Evolutionary conservation across 768 basidiomycete genomes (phyloP), one percentile per base, ranked within the genome.

Genomic region (Serendipita sp.): DNA sequence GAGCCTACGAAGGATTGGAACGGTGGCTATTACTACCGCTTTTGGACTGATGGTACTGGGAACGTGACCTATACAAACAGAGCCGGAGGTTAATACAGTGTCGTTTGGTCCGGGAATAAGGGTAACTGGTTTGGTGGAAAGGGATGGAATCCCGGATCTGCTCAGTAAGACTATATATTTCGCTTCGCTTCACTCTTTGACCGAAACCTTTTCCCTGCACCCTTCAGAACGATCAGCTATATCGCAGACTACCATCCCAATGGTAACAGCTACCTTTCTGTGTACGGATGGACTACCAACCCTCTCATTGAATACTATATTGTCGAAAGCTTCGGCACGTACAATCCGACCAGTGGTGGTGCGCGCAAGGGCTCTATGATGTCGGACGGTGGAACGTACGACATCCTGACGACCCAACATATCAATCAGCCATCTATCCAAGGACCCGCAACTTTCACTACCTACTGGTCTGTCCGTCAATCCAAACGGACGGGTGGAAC

Each of bases 291-390:
- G 78, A 77, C 76, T 3, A 72, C 71, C n/a, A 74, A 69, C 70
- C 75, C 77, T 0, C 76, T 78, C 68, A 70, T 79, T 68, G 78
- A 80, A 66, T 80, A 78, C 73, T 78, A 78, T 73, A 74, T 80
- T 67, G 68, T 74, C 63, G 79, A 80, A 55, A 72, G 70, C 18
- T 78, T 69, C 67, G 77, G 76, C 45, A 68, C 68, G 50, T 76
- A 75, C 70, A 75, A 79, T 70, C 79, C 77, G 40, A 66, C 69
- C 63, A 68, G 69, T 13, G 74, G 65, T 40, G 69, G 71, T 27
- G 69, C 73, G 18, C 64, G 69, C 64, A 71, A 73, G 67, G 78
- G 77, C 50, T 72, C 75, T 2, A 73, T 78, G 63, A 75, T 72
- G 62, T 75, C 71, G 63, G 77, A 79, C 66, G 78, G 78, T 10